Percentiles rank a stretch among this genome's conserved stretches.
Conservation (phyloP, 2,329 filamentous ascomycete genomes). For the Fusarium cicatricum region DNA sequence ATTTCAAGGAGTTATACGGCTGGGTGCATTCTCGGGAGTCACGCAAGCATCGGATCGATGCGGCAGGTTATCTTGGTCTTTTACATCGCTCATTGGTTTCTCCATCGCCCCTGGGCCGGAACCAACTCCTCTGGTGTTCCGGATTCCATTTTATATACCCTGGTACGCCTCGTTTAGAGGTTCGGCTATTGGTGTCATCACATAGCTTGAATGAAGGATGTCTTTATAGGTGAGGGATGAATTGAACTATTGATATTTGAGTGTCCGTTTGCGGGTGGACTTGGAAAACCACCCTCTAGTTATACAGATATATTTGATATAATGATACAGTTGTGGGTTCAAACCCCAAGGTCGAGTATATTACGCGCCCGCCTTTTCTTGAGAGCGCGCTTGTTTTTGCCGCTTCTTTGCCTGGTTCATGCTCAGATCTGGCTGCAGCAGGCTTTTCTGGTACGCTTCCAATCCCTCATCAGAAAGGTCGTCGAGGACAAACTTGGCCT, state of each 20-base stretch:
- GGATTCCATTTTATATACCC: slow-evolving; percentile 32
- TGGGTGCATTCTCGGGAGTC: slow-evolving; percentile 37
- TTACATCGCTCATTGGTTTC: slow-evolving; percentile 16
- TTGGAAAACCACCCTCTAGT: slow-evolving; percentile 21
- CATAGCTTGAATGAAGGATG: slow-evolving; percentile 19
- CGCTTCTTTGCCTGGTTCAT: slow-evolving; percentile 74
- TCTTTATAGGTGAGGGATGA: slow-evolving; percentile 12
- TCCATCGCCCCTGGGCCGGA: slow-evolving; percentile 13
- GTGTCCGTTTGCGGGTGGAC: slow-evolving; percentile 31
- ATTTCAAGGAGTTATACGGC: slow-evolving; percentile 33
- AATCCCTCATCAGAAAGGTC: slow-evolving; percentile 71
- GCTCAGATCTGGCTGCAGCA: slow-evolving; percentile 62
- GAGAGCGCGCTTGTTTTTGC: slow-evolving; percentile 67
- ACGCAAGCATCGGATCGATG: slow-evolving; percentile 33
- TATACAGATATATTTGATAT: slow-evolving; percentile 19
- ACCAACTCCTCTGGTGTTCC: slow-evolving; percentile 19
- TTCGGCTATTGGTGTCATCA: slow-evolving; percentile 24
- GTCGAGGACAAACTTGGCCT: slow-evolving; percentile 84
- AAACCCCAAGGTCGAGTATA: slow-evolving; percentile 10
- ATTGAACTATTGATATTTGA: slow-evolving; percentile 16
- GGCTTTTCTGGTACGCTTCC: slow-evolving; percentile 54
- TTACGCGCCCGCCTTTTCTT: slow-evolving; percentile 48
- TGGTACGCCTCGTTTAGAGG: slow-evolving; percentile 9
- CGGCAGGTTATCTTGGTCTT: slow-evolving; percentile 20
- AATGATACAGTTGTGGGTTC: slow-evolving; percentile 12